A percentile compares a stretch with the other conserved stretches of the same genome.
Evolutionary conservation across 495 filamentous ascomycete species (phyloP).

Genomic region (Talaromyces adpressus): DNA sequence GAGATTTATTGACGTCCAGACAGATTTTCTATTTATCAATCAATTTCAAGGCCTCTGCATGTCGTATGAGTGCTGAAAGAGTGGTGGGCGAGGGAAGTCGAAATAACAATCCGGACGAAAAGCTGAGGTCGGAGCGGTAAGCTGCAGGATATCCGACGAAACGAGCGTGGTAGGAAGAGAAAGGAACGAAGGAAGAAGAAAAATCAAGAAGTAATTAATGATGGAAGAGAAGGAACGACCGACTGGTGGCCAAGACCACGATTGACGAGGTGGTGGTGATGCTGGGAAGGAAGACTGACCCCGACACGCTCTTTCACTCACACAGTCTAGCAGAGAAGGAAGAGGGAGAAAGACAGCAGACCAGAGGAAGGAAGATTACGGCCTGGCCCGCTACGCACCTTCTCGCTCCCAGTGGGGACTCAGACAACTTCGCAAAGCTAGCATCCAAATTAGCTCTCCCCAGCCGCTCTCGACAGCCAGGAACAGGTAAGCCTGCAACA

Average conservation of each 20-base stretch:
- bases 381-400: background rate
- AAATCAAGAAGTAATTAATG: conserved; percentile 8
- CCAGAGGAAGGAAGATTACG: background rate
- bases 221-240: conserved; percentile 11
- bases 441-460: background rate
- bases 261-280: conserved; percentile 1
- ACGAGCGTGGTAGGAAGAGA: conserved; percentile 4
- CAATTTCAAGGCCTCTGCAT: conserved; percentile 2
- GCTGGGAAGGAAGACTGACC: background rate
- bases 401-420: background rate
- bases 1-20: background rate
- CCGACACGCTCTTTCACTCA: background rate
- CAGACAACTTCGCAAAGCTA: no score
- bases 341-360: background rate
- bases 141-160: background rate
- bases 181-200: conserved; percentile 8
- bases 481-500: background rate
- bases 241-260: conserved; percentile 4
- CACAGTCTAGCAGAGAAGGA: no score
- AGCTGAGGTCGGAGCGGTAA: background rate
- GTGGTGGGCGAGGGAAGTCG: background rate
- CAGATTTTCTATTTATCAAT: background rate
- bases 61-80: background rate
- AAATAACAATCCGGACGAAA: conserved; percentile 2
- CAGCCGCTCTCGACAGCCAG: background rate